Percentiles rank a stretch among this genome's conserved stretches.
phyloP scores from a whole-genome alignment of 768 basidiomycete genomes.

The Imleria badia region DNA sequence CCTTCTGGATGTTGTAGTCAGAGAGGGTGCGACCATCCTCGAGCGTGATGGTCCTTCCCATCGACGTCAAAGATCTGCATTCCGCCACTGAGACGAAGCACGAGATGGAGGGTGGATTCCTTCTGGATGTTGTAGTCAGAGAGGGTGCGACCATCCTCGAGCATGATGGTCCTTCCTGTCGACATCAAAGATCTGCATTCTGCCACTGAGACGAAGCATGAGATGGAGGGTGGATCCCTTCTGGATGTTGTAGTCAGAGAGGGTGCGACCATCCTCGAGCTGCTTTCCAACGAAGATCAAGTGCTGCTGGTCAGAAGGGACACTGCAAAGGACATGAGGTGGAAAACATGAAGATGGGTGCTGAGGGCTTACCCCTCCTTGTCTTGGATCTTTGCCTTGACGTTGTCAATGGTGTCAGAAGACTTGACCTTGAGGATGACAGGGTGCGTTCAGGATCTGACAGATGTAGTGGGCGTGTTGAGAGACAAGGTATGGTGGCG shows the following conservation, averaged over 20 bases:
- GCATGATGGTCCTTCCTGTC: conserved; percentile 91
- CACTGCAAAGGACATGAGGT: conserved; percentile 34
- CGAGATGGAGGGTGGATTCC: conserved; percentile 68
- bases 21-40: too few species aligned
- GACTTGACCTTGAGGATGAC: conserved; percentile 38
- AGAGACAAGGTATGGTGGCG: too few species aligned
- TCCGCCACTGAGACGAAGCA: conserved; percentile 66
- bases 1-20: too few species aligned
- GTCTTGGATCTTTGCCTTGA: conserved; percentile 56
- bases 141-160: too few species aligned
- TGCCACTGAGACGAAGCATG: conserved; percentile 88
- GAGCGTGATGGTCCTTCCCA: conserved; percentile 74
- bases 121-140: conserved; percentile 93
- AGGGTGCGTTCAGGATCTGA: too few species aligned
- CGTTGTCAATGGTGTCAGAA: conserved; percentile 28
- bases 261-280: conserved; percentile 90
- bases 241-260: conserved; percentile 94
- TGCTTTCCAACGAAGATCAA: conserved; percentile 97
- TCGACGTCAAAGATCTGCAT: conserved; percentile 74
- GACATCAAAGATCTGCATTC: conserved; percentile 84
- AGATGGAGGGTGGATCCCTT: conserved; percentile 91
- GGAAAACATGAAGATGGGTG: fast-evolving
- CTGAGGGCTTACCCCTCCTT: conserved; percentile 51
- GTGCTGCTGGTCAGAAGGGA: conserved; percentile 89
- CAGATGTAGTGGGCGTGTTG: too few species aligned